Evolutionary conservation across 1,284 basidiomycete genomes (phyloP).

Genomic region (Abortiporus biennis): DNA sequence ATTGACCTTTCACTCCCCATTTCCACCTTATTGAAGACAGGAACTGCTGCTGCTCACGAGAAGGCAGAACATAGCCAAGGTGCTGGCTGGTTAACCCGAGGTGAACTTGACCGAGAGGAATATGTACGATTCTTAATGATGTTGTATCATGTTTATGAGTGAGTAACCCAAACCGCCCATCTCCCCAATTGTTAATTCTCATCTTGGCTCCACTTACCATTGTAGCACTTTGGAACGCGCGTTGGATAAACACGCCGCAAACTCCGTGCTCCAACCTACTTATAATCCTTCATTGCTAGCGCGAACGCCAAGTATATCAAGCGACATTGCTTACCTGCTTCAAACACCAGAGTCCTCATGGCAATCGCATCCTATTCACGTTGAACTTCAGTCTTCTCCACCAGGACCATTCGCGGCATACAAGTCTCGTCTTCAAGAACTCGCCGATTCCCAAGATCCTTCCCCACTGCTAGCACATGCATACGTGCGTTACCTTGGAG

Average conservation of each 20-base stretch:
- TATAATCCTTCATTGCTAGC: constrained; percentile 68
- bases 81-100: constrained; percentile 54
- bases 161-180: constrained; percentile 24
- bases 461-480: constrained; percentile 68
- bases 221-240: constrained; percentile 51
- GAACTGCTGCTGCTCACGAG: constrained; percentile 39
- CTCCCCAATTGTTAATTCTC: constrained; percentile 2
- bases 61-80: constrained; percentile 55
- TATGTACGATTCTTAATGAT: constrained; percentile 71
- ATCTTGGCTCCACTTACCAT: constrained; percentile 2
- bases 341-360: constrained; percentile 44
- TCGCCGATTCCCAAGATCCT: constrained; percentile 42
- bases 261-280: constrained; percentile 60
- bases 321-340: constrained; percentile 67
- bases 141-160: constrained; percentile 79
- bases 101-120: constrained; percentile 56
- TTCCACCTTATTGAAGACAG: constrained; percentile 10
- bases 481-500: constrained; percentile 84
- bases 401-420: constrained; percentile 52
- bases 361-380: constrained; percentile 50
- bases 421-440: constrained; percentile 38
- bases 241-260: constrained; percentile 55
- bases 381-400: constrained; percentile 34
- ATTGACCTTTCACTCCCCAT: constrained; percentile 13
- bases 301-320: constrained; percentile 50